Evolutionary conservation across 495 filamentous ascomycete species (phyloP), one percentile per base, ranked within the genome.

Genomic region (Evansstolkia leycettana): DNA sequence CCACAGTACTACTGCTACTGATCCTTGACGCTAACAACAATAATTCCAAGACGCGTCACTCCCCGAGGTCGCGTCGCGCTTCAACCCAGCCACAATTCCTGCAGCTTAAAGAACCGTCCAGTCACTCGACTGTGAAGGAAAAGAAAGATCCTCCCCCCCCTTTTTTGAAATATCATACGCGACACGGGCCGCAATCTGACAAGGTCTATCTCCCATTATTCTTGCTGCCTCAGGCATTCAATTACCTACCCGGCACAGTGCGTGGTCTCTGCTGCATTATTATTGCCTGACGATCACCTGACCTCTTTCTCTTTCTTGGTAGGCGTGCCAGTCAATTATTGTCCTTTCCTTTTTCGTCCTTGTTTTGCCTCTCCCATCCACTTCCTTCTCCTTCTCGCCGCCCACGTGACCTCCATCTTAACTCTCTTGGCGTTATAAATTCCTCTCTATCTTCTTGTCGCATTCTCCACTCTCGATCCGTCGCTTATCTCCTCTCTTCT

Each of bases 361-460:
- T 43, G 30, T 34, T 10, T 9, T 33, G 14, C 17, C 31, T 16
- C 17, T 14, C 39, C 50, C 43, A 51, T 45, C 50, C 50, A 51
- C 18, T 2, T 14, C 5, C 28, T n/a, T n/a, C 35, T 31, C 32
- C 28, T 20, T n/a, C 30, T 45, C 40, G 47, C 52, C 47, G 40
- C 49, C 34, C 63, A 67, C 63, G 63, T 67, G 61, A 67, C 37
- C 17, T 4, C 5, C 28, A 24, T 24, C 16, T 31, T 41, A 48
- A 51, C 52, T 51, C 49, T 56, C 63, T 64, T 65, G 61, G 63
- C 63, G 48, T 43, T 59, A 67, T 67, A 65, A 62, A 65, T 52
- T 49, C 46, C 37, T 45, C 24, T 42, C 45, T 47, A 17, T 42
- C 45, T 45, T 46, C 45, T 18, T 54, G 52, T 66, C 58, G 62